These are phyloP conservation scores for Deuterostichococcus epilithicus DNA, from an alignment of 139 green algal species.

Conservation along the genomic window DNA sequence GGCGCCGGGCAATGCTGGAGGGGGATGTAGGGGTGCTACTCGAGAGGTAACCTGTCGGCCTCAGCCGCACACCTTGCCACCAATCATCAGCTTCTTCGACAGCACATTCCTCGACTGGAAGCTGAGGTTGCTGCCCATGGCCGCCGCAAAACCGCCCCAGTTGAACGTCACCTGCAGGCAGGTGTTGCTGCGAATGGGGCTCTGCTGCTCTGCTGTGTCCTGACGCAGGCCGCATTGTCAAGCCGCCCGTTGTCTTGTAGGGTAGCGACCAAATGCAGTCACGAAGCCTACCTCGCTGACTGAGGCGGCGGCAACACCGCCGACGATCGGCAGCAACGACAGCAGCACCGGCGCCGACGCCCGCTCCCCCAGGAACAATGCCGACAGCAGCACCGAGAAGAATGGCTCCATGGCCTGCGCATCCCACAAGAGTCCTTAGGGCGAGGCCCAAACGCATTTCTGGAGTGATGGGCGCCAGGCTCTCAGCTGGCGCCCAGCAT, in stretches of 20 bases:
- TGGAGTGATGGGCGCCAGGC: too few species aligned
- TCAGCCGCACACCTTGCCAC: conserved; percentile 32
- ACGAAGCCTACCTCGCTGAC: conserved; percentile 60
- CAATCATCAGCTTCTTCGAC: conserved; percentile 96
- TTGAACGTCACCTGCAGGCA: conserved; percentile 77
- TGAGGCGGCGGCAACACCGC: conserved; percentile 84
- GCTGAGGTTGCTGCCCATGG: conserved; percentile 93
- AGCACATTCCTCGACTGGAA: conserved; percentile 97
- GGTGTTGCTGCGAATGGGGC: background rate
- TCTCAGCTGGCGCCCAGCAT: too few species aligned
- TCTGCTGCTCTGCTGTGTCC: conserved; percentile 26
- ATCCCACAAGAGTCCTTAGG: too few species aligned
- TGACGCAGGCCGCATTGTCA: background rate
- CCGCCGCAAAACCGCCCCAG: conserved; percentile 82
- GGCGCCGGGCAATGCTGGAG: background rate
- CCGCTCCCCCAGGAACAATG: conserved; percentile 79
- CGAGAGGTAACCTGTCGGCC: background rate
- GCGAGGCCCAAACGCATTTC: too few species aligned
- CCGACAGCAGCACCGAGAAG: conserved; percentile 87
- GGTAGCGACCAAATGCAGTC: too few species aligned
- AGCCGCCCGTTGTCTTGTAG: background rate
- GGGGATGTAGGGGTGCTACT: background rate
- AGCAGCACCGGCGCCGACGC: conserved; percentile 65
- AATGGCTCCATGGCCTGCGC: conserved; percentile 89
- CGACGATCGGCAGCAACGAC: conserved; percentile 87